Base-by-base conservation (phyloP, 345 rosid species). In the Carallia brachiata region DNA sequence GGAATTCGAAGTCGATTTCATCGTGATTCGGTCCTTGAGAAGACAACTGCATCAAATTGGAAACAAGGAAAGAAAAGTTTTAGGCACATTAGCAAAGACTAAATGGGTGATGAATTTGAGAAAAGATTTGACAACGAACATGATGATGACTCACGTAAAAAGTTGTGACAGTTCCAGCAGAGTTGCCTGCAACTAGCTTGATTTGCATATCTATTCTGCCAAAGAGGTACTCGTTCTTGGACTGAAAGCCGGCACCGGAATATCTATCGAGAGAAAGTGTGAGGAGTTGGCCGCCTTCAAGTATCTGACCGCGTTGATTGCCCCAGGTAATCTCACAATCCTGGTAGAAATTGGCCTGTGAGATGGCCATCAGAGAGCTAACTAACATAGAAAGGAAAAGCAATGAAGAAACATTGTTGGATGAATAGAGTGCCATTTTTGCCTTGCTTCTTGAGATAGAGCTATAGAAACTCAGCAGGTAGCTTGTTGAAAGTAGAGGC, bases 261-360 rank as follows among this genome's bases (percentile, higher is more conserved):
- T 15, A 40, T 32, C 40, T 67, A 36, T 67, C 70, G 1, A 67
- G 62, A 15, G 70, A 67, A 1, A 67, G 36, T 0, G 70, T 55
- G 53, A 67, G 70, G 40, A 67, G 70, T 17, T 67, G 52, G 31
- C 70, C 70, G 3, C 63, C 70, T 5, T 55, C 40, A 1, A 67
- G 59, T 67, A 67, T 39, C 62, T 67, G 56, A 39, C 36, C 71
- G 0, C 71, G 62, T 2, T 37, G 52, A 30, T 67, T 62, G 6
- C 71, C 71, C 71, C 71, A 67, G 8, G 63, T 67, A 44, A 67
- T 39, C 7, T 67, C 71, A 8, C 57, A 27, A 67, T 67, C 62
- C 27, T 56, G 62, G 62, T 56, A 27, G 53, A 67, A 40, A 67
- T 57, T 57, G 15, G 52, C 71, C 37, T 39, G 4, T 8, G 71